Conservation (phyloP, 192 early-diverging fungal species). For the Martensiomyces pterosporus region DNA sequence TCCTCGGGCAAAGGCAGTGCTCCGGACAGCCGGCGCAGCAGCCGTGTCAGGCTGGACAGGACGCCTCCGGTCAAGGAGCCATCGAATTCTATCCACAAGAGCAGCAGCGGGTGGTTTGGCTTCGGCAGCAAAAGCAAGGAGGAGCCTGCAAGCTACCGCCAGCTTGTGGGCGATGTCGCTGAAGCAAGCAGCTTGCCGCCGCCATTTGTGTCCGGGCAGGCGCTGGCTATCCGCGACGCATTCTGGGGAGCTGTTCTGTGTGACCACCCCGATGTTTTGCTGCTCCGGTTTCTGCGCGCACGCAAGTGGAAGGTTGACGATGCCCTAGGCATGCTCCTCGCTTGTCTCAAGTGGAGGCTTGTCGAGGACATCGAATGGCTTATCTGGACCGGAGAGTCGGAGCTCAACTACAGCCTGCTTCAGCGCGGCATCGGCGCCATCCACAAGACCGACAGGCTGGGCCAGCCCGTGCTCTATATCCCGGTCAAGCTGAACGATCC, state of each 20-base stretch:
- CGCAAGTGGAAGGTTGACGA: conserved; percentile 83
- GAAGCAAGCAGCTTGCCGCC: conserved; percentile 19
- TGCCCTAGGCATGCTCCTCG: conserved; percentile 67
- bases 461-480: conserved; percentile 55
- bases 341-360: conserved; percentile 70
- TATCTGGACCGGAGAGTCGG: conserved; percentile 54
- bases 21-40: too few relatives aligned
- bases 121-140: conserved; percentile 19
- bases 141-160: conserved; percentile 16
- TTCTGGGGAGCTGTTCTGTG: conserved; percentile 60
- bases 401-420: conserved; percentile 50
- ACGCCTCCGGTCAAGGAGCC: not conserved
- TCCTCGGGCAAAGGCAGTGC: too few relatives aligned
- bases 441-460: conserved; percentile 50
- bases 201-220: not conserved
- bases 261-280: conserved; percentile 70
- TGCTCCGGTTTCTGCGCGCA: conserved; percentile 79
- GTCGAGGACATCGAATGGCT: conserved; percentile 55
- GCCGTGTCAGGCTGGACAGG: too few relatives aligned
- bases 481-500: conserved; percentile 56
- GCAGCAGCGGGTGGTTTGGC: conserved; percentile 28
- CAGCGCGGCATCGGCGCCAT: conserved; percentile 53
- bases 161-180: conserved; percentile 28
- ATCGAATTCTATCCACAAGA: conserved; percentile 8
- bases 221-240: conserved; percentile 49